Evolutionary conservation across 192 early-diverging fungal genomes (phyloP), one percentile per base, ranked within the genome.

Genomic region (Gigaspora rosea): DNA sequence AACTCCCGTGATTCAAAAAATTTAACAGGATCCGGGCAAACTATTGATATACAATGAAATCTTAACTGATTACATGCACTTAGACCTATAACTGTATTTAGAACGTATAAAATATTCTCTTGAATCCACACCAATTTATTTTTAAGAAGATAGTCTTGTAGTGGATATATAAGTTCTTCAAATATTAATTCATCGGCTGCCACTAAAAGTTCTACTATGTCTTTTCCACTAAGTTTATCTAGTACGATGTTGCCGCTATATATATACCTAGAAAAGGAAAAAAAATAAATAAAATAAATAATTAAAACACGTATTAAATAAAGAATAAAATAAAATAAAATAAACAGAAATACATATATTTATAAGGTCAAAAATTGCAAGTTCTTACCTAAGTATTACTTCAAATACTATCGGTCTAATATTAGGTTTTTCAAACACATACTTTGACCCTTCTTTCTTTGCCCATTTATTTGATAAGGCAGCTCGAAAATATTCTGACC

Each of bases 1-100:
- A 76, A 76, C 41, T 76, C 75, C 35, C 66, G 35, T 2, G 75
- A 76, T 36, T 76, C 75, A 67, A 76, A 76, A 27, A 36, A 76
- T 67, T 46, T 49, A 67, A 33, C 13, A 36, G 75, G 75, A 16
- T 52, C 62, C 27, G 75, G 63, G 54, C 75, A 76, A 41, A 76
- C 35, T 63, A 57, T 76, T n/a, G 27, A 64, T 67, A 76, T 20
- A 67, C 75, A 76, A 67, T 76, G 75, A 56, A 27, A 56, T 36
- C 50, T 33, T 52, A 76, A 67, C 66, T 64, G 66, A 54, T 22
- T 47, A n/a, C 64, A 76, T 13, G 18, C 49, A n/a, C 54, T 57
- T 27, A 63, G 63, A 67, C 66, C 13, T 22, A 76, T 67, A 13
- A 65, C 62, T 46, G 35, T 56, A 56, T 76, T 57, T 11, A 76